Base-by-base conservation (phyloP, 345 rosid genomes). In the Orychophragmus violaceus region DNA sequence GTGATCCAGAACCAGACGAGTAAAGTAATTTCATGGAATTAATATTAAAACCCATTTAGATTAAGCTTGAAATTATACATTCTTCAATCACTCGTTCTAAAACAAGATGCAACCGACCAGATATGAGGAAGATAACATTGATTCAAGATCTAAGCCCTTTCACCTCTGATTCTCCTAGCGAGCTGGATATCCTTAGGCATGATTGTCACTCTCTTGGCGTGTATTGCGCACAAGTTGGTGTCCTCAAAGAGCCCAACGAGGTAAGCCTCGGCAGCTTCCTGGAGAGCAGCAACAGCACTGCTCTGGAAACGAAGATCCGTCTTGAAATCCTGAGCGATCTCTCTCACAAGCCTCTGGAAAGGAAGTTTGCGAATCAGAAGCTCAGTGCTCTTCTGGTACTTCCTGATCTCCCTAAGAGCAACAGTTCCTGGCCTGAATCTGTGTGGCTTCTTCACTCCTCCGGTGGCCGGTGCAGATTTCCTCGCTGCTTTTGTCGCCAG, bases 371-470 rank as follows among this genome's bases (percentile, higher is more conserved):
- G 74, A 44, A 82, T 84, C 48, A 82, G 45, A 14, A 84, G 78
- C 78, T 84, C 86, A 0, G 86, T 82, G 55, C 86, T 84, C 82
- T 84, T 82, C 81, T 84, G 89, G 59, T 82, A 84, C 71, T 82
- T 82, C 62, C 86, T 70, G 59, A 84, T 84, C 50, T 84, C 86
- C 3, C 86, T 72, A 2, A 84, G 23, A 1, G 88, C 88, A 4
- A 84, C 88, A 0, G 88, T 84, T 46, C 88, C 86, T 0, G 88
- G 88, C 27, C 88, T 71, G 84, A 84, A 84, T 48, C 88, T 80
- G 77, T 84, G 88, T 0, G 88, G 88, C 60, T 84, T 84, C 85
- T 84, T 84, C 75, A 84, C 88, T 56, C 88, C 88, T 68, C 88
- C 88, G 25, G 84, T 84, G 13, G 88, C 88, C 6, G 86, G 86